Evolutionary conservation across 1,284 basidiomycete species (phyloP).

Genomic region (Leccinum griseonigrum): DNA sequence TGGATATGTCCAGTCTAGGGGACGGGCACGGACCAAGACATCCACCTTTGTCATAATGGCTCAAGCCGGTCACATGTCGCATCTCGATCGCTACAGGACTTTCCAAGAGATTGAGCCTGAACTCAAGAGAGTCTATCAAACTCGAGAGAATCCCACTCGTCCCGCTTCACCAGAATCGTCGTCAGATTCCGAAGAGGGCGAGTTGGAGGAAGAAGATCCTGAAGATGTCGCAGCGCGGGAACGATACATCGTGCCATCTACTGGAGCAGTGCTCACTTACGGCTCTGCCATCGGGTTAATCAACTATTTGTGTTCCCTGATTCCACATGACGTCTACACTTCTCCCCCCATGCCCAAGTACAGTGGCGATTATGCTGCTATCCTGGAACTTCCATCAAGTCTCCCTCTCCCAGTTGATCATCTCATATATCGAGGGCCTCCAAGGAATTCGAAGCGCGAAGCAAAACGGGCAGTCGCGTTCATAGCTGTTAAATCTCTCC

Average conservation of each 20-base stretch:
- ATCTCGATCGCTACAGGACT: constrained; percentile 54
- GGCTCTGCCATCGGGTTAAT: constrained; percentile 68
- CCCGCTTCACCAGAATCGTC: constrained; percentile 27
- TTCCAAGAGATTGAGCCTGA: constrained; percentile 62
- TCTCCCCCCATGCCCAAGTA: constrained; percentile 58
- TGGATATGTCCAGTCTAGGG: constrained; percentile 81
- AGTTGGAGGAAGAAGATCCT: constrained; percentile 44
- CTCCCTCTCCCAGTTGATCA: constrained; percentile 58
- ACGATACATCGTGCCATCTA: constrained; percentile 65
- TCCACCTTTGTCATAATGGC: constrained; percentile 82
- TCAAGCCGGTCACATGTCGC: constrained; percentile 52
- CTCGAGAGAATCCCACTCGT: constrained; percentile 38
- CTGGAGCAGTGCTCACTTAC: constrained; percentile 76
- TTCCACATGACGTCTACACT: constrained; percentile 72
- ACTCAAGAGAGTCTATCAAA: constrained; percentile 60
- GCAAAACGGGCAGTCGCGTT: constrained; percentile 81
- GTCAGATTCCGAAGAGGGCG: constrained; percentile 33
- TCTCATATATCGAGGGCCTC: constrained; percentile 55
- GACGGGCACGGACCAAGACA: constrained; percentile 70
- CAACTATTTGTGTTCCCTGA: constrained; percentile 68
- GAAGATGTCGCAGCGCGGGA: constrained; percentile 63
- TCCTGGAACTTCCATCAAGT: constrained; percentile 63
- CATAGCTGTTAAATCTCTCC: constrained; percentile 64
- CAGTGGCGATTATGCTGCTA: constrained; percentile 53
- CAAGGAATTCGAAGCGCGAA: constrained; percentile 65